Evolutionary conservation across 495 filamentous ascomycete genomes (phyloP), one percentile per base, ranked within the genome.

Genomic region (Chaetomium cochliodes): DNA sequence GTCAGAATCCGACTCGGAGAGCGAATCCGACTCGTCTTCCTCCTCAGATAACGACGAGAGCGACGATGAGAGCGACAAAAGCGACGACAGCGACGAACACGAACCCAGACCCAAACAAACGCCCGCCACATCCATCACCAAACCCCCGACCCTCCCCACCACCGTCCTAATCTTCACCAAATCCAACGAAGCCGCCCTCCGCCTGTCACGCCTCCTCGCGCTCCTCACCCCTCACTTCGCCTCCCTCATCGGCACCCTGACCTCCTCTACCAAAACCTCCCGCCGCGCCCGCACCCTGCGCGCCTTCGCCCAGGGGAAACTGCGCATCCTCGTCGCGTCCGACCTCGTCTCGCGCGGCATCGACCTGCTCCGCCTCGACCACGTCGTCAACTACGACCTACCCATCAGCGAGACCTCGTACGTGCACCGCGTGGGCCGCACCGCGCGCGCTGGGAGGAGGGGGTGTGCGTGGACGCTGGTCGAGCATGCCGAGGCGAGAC

Each of bases 321-420:
- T 90, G 3, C 85, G 85, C 8, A 78, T 96, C 47, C 86, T 97
- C 12, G 87, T 97, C 44, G 92, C 93, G 11, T 94, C 94, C 0
- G 94, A 98, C 72, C 88, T 93, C 26, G 92, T 93, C 2, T 89
- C 93, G 1, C 90, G 96, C 52, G 94, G 94, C 70, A 86, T 98
- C n/a, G 94, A 98, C 72, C 79, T 97, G 2, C 83, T 82, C 1
- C 83, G 86, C 26, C 81, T 98, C 26, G 86, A 86, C 26, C 89
- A 96, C 67, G 92, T 98, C 13, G 79, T 98, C 69, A 97, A 97
- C 74, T 98, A 98, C 79, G 94, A 98, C 72, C 80, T 98, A 41
- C 96, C 94, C 0, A 83, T 85, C 11, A 90, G 85, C 64, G 77
- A 91, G 26, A 89, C 87, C 5, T 88, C 86, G 20, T 98, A 98